Conservation (phyloP, 106 monocot species). For the Acorus calamus region DNA sequence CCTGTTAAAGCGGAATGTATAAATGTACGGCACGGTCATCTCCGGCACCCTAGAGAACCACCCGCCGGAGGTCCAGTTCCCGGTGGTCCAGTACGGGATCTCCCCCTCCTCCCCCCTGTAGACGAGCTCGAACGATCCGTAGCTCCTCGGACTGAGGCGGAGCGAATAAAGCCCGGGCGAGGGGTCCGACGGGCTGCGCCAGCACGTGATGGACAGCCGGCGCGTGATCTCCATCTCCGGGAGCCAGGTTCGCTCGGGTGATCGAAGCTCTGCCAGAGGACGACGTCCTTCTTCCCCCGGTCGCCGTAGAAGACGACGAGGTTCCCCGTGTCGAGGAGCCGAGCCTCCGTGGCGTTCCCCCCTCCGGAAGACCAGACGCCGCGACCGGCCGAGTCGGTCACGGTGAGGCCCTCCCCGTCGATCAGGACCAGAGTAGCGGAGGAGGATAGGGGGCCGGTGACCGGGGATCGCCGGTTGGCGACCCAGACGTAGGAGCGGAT, state of each 20-base stretch:
- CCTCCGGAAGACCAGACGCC: conserved; percentile 25
- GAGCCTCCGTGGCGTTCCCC: conserved; percentile 7
- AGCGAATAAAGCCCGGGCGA: conserved; percentile 38
- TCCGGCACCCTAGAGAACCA: conserved; percentile 46
- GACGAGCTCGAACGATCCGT: conserved; percentile 48
- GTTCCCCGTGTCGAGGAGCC: conserved; percentile 48
- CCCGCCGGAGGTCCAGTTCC: conserved; percentile 35
- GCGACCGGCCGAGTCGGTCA: conserved; percentile 9
- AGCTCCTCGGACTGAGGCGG: conserved; percentile 23
- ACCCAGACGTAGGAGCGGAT: conserved; percentile 58
- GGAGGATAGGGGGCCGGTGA: neutral
- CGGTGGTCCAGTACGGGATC: conserved; percentile 44
- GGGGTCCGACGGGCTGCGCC: conserved; percentile 40
- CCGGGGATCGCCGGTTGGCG: conserved; percentile 38
- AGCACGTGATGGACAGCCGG: conserved; percentile 17
- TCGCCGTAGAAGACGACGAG: conserved; percentile 22
- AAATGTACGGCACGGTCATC: conserved; percentile 65
- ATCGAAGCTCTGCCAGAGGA: conserved; percentile 65
- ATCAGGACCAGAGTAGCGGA: conserved; percentile 10
- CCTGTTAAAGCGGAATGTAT: conserved; percentile 33
- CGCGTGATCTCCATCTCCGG: conserved; percentile 28
- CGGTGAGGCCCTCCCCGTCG: conserved; percentile 14
- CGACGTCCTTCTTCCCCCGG: neutral
- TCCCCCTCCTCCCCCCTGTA: conserved; percentile 6
- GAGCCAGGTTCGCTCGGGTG: conserved; percentile 44